phyloP scores from a whole-genome alignment of 2,329 filamentous ascomycete species.

The Colletotrichum sp. region DNA sequence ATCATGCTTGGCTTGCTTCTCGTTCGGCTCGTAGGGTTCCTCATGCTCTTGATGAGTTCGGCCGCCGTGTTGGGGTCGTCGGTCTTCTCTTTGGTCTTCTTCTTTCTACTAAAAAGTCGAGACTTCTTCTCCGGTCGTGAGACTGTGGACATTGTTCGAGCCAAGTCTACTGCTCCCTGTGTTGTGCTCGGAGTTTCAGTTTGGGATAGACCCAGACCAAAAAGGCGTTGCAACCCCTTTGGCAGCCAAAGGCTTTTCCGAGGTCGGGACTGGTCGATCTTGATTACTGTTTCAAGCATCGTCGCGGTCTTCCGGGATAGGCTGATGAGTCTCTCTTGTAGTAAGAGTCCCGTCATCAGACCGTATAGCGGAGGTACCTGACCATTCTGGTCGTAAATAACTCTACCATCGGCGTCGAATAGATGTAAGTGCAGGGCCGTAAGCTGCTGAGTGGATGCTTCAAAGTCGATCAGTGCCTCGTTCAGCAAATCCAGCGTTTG shows the following conservation, averaged over 20 bases:
- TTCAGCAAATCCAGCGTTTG: fast-evolving
- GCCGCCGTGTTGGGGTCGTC: not conserved
- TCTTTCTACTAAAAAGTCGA: not conserved
- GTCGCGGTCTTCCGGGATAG: not conserved
- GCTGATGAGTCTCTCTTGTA: not conserved
- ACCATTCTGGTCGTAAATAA: not conserved
- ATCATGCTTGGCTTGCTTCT: not conserved
- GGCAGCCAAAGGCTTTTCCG: not conserved
- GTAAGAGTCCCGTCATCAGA: fast-evolving
- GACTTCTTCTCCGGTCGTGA: not conserved
- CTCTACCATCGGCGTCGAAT: not conserved
- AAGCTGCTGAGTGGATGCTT: not conserved
- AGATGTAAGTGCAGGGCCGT: not conserved
- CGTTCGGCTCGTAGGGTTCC: not conserved
- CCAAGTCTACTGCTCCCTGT: not conserved
- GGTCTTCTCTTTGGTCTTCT: not conserved
- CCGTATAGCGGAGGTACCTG: not conserved
- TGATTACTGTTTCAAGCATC: not conserved
- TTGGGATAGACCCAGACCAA: not conserved
- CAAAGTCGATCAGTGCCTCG: fast-evolving
- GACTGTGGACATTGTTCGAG: not conserved
- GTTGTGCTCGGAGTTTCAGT: not conserved
- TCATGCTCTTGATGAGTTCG: not conserved
- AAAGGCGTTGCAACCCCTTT: not conserved
- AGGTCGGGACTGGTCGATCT: not conserved